Conservation (phyloP, 768 basidiomycete species). For the Amanita muscaria region DNA sequence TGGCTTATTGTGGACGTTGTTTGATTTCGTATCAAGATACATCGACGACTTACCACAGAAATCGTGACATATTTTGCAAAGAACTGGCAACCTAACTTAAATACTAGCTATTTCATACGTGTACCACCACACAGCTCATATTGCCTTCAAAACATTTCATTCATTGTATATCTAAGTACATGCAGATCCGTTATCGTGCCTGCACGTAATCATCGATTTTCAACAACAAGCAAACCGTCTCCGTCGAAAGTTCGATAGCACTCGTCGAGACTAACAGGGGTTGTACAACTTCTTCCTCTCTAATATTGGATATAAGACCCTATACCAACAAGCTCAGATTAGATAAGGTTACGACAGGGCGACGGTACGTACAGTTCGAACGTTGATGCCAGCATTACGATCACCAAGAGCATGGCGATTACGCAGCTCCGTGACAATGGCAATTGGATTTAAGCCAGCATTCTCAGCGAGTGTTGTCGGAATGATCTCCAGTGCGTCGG, state of each 20-base stretch:
- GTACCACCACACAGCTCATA: slow-evolving; percentile 5
- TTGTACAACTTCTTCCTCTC: slow-evolving; percentile 96
- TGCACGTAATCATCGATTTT: slow-evolving; percentile 95
- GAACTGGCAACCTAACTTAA: neutral
- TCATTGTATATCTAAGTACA: neutral
- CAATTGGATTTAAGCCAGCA: slow-evolving; percentile 94
- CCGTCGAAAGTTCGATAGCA: slow-evolving; percentile 90
- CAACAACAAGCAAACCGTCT: slow-evolving; percentile 92
- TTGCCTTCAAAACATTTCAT: too few species aligned
- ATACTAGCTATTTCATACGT: slow-evolving; percentile 5
- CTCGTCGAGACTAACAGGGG: slow-evolving; percentile 92
- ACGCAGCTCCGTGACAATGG: slow-evolving; percentile 94
- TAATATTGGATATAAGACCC: slow-evolving; percentile 95
- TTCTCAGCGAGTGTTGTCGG: slow-evolving; percentile 98
- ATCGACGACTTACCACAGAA: slow-evolving; percentile 46
- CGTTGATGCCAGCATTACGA: slow-evolving; percentile 93
- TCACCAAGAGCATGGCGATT: slow-evolving; percentile 97
- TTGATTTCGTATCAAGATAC: slow-evolving; percentile 69
- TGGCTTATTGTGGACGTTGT: slow-evolving; percentile 89
- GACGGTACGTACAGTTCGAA: slow-evolving; percentile 67
- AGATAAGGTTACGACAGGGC: neutral
- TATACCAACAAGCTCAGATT: slow-evolving; percentile 20
- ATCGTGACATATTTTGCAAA: slow-evolving; percentile 1
- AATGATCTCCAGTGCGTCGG: slow-evolving; percentile 95
- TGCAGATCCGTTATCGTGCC: slow-evolving; percentile 38